phyloP scores from a whole-genome alignment of 2,329 filamentous ascomycete genomes.

The Xylariaceae sp. region DNA sequence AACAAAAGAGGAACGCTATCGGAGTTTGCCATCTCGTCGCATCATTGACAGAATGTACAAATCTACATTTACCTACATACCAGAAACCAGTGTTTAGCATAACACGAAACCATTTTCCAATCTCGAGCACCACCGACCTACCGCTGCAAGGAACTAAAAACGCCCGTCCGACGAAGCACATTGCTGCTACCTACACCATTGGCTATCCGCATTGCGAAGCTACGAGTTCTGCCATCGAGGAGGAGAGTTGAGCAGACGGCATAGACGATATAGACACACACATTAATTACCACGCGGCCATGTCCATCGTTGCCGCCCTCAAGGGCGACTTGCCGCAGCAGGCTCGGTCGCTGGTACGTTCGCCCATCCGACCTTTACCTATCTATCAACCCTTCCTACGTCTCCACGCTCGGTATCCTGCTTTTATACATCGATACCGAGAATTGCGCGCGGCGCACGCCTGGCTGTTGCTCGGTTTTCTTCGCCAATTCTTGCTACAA shows the following conservation, averaged over 20 bases:
- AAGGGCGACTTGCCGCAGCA: constrained; percentile 54
- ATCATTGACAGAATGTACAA: too few species aligned
- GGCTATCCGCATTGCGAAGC: not conserved
- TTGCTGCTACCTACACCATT: not conserved
- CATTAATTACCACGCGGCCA: constrained; percentile 12
- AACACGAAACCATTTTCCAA: too few species aligned
- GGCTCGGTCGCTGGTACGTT: constrained; percentile 50
- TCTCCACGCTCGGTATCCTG: too few species aligned
- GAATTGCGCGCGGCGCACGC: too few species aligned
- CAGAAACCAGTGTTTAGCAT: too few species aligned
- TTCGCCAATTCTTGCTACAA: too few species aligned
- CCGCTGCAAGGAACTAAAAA: too few species aligned
- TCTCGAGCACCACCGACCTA: too few species aligned
- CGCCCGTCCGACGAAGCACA: too few species aligned
- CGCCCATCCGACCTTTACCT: not conserved
- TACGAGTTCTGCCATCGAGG: not conserved
- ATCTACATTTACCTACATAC: too few species aligned
- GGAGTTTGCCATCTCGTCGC: constrained; percentile 16
- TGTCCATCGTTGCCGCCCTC: constrained; percentile 33
- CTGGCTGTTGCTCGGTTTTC: too few species aligned
- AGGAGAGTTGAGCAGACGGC: not conserved
- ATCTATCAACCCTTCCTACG: not conserved
- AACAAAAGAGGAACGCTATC: not conserved
- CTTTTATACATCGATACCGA: too few species aligned
- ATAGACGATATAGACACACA: not conserved